Base-by-base conservation (phyloP, 805 yeast genomes). In the Hanseniaspora vineae region DNA sequence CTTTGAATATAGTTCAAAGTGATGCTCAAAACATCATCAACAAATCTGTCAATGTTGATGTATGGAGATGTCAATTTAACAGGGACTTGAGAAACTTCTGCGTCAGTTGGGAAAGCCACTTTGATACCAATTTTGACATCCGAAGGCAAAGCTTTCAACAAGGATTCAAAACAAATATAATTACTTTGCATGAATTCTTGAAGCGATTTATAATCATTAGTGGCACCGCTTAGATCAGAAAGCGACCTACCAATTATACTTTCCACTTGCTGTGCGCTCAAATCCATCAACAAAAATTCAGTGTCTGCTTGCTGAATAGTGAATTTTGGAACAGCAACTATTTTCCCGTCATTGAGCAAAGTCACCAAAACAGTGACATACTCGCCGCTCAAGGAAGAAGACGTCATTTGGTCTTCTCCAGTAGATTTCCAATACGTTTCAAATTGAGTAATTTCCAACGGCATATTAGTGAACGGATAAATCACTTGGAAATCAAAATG, bases 381-480 rank as follows among this genome's bases (percentile, higher is more conserved):
- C 47, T 77, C 80, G 13, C 97, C 97, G 20, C 80, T 75, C 46
- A 92, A 68, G 1, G 97, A 88, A 0, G 96, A 87, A 6, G 44
- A 88, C 0, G 97, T 89, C 14, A 90, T 95, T 58, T 86, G 78
- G 13, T 53, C 54, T 23, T 51, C 52, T n/a, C 56, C 54, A 0
- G 96, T 84, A 0, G 95, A 81, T 64, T 89, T 92, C 98, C 98
- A 90, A 65, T 90, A 90, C 0, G 97, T 90, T 58, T 89, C 97
- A 60, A 84, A 88, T 66, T 87, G 86, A 11, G 95, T 81, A 42
- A 94, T 83, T 62, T 89, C 97, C 50, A 90, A 67, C 82, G 0
- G 66, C 67, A 2, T 33, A 14, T 39, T 62, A 66, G 6, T 96
- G 60, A 82, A 92, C n/a, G 98, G 97, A 61, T 80, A 80, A 45